A percentile compares a stretch with the other conserved stretches of the same genome.
Conservation (phyloP, 2,329 filamentous ascomycete genomes). For the Orbilia oligospora region DNA sequence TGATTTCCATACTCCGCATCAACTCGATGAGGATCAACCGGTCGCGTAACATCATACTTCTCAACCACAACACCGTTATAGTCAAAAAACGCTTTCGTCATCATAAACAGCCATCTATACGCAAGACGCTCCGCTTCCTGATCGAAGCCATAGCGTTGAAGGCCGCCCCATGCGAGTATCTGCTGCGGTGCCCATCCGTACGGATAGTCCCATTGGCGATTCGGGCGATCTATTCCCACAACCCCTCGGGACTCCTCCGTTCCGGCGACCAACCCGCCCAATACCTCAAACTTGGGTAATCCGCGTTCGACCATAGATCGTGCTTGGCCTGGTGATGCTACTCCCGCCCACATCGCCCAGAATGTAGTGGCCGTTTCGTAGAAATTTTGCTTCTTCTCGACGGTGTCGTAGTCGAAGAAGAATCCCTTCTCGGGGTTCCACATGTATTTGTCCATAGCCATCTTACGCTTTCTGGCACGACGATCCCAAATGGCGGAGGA, state of each 20-base stretch:
- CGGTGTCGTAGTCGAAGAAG: conserved; percentile 98
- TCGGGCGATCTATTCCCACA: conserved; percentile 85
- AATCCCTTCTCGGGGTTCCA: conserved; percentile 94
- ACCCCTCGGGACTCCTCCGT: conserved; percentile 89
- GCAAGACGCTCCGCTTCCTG: conserved; percentile 90
- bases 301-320: conserved; percentile 83
- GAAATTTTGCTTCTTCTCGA: conserved; percentile 80
- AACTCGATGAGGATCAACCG: conserved; percentile 90
- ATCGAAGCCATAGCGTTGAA: conserved; percentile 90
- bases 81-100: conserved; percentile 97
- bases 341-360: conserved; percentile 97
- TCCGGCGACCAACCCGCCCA: conserved; percentile 88
- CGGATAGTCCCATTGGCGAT: conserved; percentile 98
- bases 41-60: conserved; percentile 96
- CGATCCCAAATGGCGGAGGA: conserved; percentile 92
- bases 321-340: conserved; percentile 88
- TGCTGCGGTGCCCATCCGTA: conserved; percentile 99
- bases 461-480: conserved; percentile 84
- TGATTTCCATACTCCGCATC: conserved; percentile 99
- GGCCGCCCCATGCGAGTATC: conserved; percentile 95
- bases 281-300: conserved; percentile 87
- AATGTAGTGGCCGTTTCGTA: conserved; percentile 96
- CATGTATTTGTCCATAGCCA: conserved; percentile 89
- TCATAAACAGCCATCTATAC: conserved; percentile 99
- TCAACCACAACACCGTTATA: conserved; percentile 98